Base-by-base conservation (phyloP, 331 rosid species). In the Malus hybrid region DNA sequence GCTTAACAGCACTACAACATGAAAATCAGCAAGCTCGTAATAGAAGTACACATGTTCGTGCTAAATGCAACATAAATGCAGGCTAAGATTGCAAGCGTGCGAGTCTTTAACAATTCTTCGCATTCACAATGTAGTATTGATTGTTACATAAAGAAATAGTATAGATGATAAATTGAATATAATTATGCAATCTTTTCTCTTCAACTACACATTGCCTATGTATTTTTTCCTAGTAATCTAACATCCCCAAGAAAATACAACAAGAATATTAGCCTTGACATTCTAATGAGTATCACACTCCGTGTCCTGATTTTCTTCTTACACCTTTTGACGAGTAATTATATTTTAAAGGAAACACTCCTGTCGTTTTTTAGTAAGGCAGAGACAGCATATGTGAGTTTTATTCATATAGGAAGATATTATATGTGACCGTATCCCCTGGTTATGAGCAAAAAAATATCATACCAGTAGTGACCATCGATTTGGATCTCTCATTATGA, bases 391-490 rank as follows among this genome's bases (percentile, higher is more conserved):
- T 19, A 64, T 18, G 46, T 64, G 44, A 64, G 12, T 26, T 29
- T 62, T 62, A 24, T 24, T 28, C 29, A 24, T 64, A 33, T 32
- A 0, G 46, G 69, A 64, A 32, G 48, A 33, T 5, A 63, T 36
- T 32, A 60, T n/a, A 10, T 12, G 44, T 56, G 62, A 77, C 56
- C 19, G 20, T 78, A 75, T 30, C 75, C n/a, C 72, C 81, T 39
- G 53, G 70, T 46, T 78, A 60, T 48, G 42, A 67, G 33, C 34
- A 44, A 34, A 73, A 73, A 48, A 66, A 76, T n/a, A 18, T 22
- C 67, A 72, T 87, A 94, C 99, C 99, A 94, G 92, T 63, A 94
- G 81, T 52, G 97, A 94, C 99, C 99, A 94, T 63, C 97, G 96
- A 89, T 94, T 94, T 55, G 99, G 99, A 83, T 92, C 99, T 73